phyloP scores from a whole-genome alignment of 164 flowering plant genomes.

The Protea cynaroides region DNA sequence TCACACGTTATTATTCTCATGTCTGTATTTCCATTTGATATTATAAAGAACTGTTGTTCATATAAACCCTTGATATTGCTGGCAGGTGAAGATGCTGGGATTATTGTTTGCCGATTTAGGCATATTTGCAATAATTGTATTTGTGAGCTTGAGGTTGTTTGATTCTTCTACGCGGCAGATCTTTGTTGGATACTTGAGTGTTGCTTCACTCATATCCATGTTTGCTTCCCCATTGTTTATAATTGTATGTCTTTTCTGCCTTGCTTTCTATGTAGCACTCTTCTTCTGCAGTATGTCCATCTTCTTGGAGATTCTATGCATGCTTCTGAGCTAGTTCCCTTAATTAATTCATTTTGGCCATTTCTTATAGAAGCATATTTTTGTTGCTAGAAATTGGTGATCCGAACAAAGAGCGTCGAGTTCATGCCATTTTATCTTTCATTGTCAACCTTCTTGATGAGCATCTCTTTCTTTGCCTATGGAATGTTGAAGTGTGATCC shows the following conservation, averaged over 20 bases:
- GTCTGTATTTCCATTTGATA: background rate
- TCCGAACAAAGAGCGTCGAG: slow-evolving; percentile 49
- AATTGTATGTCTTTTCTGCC: slow-evolving; percentile 39
- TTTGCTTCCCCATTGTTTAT: slow-evolving; percentile 75
- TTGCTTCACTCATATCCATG: slow-evolving; percentile 73
- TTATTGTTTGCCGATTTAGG: slow-evolving; percentile 38
- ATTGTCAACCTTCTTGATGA: slow-evolving; percentile 52
- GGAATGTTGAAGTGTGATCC: slow-evolving; percentile 39
- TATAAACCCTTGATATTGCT: background rate
- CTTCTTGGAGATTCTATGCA: background rate
- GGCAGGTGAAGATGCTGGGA: slow-evolving; percentile 57
- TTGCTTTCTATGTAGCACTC: slow-evolving; percentile 3
- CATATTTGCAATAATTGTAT: slow-evolving; percentile 32
- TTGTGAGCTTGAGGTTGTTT: slow-evolving; percentile 37
- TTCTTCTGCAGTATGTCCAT: background rate
- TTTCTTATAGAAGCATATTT: background rate
- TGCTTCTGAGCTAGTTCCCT: background rate
- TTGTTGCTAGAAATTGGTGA: slow-evolving; percentile 40
- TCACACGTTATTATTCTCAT: background rate
- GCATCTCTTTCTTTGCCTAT: slow-evolving; percentile 46
- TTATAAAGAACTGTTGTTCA: background rate
- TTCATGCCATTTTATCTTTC: slow-evolving; percentile 65
- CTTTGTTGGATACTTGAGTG: slow-evolving; percentile 62
- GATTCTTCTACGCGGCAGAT: slow-evolving; percentile 36
- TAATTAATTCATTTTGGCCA: background rate